Percentiles rank a stretch among this genome's conserved stretches.
Evolutionary conservation across 139 green algal genomes (phyloP).

Genomic region (Micractinium conductrix): DNA sequence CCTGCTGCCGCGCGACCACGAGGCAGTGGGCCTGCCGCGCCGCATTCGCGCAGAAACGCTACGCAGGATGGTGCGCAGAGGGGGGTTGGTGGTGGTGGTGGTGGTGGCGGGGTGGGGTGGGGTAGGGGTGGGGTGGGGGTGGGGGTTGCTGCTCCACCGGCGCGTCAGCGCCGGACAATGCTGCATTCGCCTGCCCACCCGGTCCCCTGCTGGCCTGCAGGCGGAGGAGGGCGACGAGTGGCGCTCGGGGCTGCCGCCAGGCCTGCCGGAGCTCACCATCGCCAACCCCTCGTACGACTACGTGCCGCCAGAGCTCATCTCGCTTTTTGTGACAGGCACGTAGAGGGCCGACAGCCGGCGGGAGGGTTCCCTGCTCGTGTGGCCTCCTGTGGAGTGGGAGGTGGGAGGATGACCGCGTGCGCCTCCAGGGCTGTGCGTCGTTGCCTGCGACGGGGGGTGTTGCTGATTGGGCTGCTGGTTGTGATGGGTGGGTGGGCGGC

Average conservation of each 20-base stretch:
- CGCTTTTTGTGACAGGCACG: slow-evolving; percentile 87
- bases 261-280: slow-evolving; percentile 41
- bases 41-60: neutral
- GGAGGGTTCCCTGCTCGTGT: neutral
- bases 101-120: neutral
- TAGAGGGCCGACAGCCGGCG: too few relatives aligned
- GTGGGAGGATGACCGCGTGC: too few relatives aligned
- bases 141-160: too few relatives aligned
- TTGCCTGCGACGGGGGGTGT: too few relatives aligned
- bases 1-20: slow-evolving; percentile 40
- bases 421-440: too few relatives aligned
- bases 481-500: too few relatives aligned
- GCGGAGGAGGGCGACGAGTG: neutral
- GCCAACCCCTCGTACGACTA: slow-evolving; percentile 95
- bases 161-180: neutral
- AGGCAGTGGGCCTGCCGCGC: slow-evolving; percentile 17
- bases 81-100: neutral
- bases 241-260: neutral
- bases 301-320: slow-evolving; percentile 92
- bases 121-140: neutral
- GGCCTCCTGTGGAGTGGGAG: too few relatives aligned
- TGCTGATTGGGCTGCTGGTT: too few relatives aligned
- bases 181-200: neutral
- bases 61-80: neutral
- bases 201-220: neutral